Conservation (phyloP, 768 basidiomycete genomes). For the Phaeolepiota aurea region DNA sequence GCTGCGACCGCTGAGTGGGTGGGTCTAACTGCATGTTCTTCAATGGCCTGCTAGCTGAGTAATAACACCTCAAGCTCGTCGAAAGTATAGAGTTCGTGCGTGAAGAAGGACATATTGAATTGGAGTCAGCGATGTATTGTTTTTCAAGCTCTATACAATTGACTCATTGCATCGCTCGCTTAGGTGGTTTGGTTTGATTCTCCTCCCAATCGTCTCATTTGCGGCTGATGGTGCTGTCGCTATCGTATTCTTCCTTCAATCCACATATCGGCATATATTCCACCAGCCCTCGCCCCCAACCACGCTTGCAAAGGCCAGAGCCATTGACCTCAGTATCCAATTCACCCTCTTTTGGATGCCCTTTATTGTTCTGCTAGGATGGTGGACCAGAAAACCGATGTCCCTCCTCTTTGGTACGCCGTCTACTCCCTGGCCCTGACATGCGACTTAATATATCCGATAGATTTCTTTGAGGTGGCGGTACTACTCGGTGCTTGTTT, state of each 20-base stretch:
- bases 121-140: conserved; percentile 36
- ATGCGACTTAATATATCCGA: not conserved
- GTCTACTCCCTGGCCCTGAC: not conserved
- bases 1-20: conserved; percentile 69
- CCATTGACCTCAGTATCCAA: conserved; percentile 74
- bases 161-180: conserved; percentile 4
- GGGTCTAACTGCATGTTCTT: too few species aligned
- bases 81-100: conserved; percentile 54
- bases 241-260: conserved; percentile 45
- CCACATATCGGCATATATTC: conserved; percentile 30
- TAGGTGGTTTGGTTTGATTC: conserved; percentile 68
- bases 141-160: not conserved
- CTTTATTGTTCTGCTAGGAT: conserved; percentile 56
- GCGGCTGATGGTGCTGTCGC: conserved; percentile 63
- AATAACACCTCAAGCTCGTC: conserved; percentile 36
- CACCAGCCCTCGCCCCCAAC: conserved; percentile 34
- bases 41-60: not conserved
- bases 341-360: conserved; percentile 79
- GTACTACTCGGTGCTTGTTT: conserved; percentile 60
- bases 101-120: conserved; percentile 27
- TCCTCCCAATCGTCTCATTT: conserved; percentile 68
- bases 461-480: conserved; percentile 65
- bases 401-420: conserved; percentile 57
- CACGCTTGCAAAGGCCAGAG: conserved; percentile 55
- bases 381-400: conserved; percentile 58